Base-by-base conservation (phyloP, 148 eudicot species). In the Spergularia marina region DNA sequence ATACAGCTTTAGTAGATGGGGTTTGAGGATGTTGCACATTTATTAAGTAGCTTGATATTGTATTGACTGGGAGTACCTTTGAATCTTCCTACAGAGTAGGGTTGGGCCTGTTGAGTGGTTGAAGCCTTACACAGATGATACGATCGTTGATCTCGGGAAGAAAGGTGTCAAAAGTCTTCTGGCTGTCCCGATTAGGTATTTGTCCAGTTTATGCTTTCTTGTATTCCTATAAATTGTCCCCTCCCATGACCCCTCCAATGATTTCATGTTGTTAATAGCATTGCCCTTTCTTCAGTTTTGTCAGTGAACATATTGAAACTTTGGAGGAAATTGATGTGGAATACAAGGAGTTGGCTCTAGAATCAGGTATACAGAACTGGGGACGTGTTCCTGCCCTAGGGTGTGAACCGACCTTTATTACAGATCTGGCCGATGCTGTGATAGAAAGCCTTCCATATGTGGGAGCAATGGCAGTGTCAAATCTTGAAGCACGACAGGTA, bases 41-140 rank as follows among this genome's bases (percentile, higher is more conserved):
- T 15, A 10, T 5, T 65, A 6, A 0, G 17, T 7, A 2, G 49
- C 18, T 56, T 60, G 53, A 41, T 66, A 64, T 41, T 69, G 36
- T 53, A 23, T 7, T 53, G 44, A 53, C 40, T 25, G 59, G 62
- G 25, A 53, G 30, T 63, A 52, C 62, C 70, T 80, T 17, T 74
- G 53, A 58, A 77, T 79, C 68, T 76, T 59, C 52, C 56, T 85
- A 65, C 88, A 94, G 98, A 94, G 98, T 85, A 89, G 98, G 82
- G 98, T 94, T 79, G 98, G 98, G 76, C 98, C 98, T 53, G 98
- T 94, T 76, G 98, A 94, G 76, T 94, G 98, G 98, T 82, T 94
- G 85, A 94, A 91, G 83, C 98, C 98, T 39, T 94, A 94, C 78
- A 94, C 98, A 23, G 98, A 94, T 82, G 91, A 90, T 72, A 91